Conservation (phyloP, 2,329 filamentous ascomycete genomes). For the Ceratocystis ficicola region DNA sequence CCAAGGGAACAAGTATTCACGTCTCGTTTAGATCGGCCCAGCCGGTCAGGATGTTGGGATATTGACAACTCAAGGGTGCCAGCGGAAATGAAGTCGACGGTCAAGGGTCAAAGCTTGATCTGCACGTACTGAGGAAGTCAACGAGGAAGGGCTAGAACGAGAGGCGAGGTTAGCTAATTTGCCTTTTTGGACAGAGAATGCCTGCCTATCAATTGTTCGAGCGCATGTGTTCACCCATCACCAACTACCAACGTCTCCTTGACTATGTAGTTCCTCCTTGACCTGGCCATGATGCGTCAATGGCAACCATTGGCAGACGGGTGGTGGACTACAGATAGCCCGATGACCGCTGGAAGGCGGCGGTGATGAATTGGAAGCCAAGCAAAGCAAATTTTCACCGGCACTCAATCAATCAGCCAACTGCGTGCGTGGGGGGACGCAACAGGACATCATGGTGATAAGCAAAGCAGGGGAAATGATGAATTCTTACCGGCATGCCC, state of each 20-base stretch:
- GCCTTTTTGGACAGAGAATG: not conserved
- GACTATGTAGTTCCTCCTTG: not conserved
- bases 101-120: not conserved
- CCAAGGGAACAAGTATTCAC: not conserved
- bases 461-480: not conserved
- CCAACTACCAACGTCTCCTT: not conserved
- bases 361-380: not conserved
- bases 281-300: too few relatives aligned
- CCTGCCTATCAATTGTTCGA: not conserved
- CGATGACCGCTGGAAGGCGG: not conserved
- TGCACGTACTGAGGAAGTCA: slow-evolving; percentile 92
- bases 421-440: not conserved
- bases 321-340: not conserved
- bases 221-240: not conserved
- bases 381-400: not conserved
- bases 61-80: not conserved
- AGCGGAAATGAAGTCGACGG: not conserved
- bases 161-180: not conserved
- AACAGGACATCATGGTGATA: not conserved
- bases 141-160: slow-evolving; percentile 69
- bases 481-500: slow-evolving; percentile 23
- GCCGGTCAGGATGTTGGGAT: not conserved
- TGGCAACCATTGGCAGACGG: not conserved
- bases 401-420: not conserved
- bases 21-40: not conserved